Evolutionary conservation across 805 yeast species (phyloP).

Genomic region (Diddensiella santjacobensis): DNA sequence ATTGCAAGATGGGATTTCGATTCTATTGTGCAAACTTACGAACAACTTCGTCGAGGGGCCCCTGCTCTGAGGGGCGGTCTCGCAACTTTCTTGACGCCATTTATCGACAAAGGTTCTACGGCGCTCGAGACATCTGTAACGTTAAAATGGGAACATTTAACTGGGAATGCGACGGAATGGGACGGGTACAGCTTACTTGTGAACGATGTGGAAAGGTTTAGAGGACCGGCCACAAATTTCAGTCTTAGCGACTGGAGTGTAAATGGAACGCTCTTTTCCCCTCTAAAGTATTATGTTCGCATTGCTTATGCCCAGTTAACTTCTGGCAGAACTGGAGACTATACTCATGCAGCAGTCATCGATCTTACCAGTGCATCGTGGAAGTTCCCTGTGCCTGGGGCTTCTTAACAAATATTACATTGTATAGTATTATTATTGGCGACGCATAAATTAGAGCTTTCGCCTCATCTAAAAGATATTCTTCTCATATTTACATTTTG

Average conservation of each 20-base stretch:
- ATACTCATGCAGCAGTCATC: slow-evolving; percentile 21
- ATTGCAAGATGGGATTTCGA: slow-evolving; percentile 93
- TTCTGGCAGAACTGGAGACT: slow-evolving; percentile 20
- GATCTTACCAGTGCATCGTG: slow-evolving; percentile 4
- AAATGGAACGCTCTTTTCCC: slow-evolving; percentile 3
- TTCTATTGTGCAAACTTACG: slow-evolving; percentile 74
- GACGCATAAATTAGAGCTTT: too few species aligned
- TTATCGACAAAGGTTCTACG: background rate
- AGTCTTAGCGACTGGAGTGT: slow-evolving; percentile 37
- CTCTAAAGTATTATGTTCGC: slow-evolving; percentile 21
- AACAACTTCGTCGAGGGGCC: slow-evolving; percentile 66
- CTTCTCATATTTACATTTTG: too few species aligned
- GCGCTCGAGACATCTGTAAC: background rate
- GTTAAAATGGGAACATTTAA: slow-evolving; percentile 23
- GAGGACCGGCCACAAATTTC: slow-evolving; percentile 49
- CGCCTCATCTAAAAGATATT: too few species aligned
- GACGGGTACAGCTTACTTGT: slow-evolving; percentile 62
- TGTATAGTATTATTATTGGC: too few species aligned
- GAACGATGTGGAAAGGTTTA: slow-evolving; percentile 74
- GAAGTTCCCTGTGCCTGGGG: slow-evolving; percentile 2
- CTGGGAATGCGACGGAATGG: slow-evolving; percentile 16
- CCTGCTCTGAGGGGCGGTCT: slow-evolving; percentile 40
- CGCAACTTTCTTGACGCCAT: slow-evolving; percentile 22
- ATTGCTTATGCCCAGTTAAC: slow-evolving; percentile 21
- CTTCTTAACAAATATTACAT: background rate